Evolutionary conservation across 176 grass and related monocot species (phyloP), one percentile per base, ranked within the genome.

Genomic region (Paspalum notatum): DNA sequence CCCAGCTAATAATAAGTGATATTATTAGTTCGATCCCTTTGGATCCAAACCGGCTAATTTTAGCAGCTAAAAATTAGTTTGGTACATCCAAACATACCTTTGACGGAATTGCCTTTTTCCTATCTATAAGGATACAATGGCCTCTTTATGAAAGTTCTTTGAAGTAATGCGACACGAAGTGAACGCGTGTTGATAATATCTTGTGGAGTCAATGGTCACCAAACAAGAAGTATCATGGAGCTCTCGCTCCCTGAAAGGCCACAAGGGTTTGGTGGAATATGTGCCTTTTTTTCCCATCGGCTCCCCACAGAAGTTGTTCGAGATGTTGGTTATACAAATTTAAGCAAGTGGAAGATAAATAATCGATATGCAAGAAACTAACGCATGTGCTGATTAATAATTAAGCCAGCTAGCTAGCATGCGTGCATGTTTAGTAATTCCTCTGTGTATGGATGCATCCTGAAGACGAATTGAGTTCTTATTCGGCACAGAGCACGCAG

Each of bases 211-310:
- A 62, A 16, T 77, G 56, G 22, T 77, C 44, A 48, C 44, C 18
- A 65, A 78, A 52, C 26, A 52, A 52, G 26, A 68, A 59, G 9
- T 59, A 37, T 20, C 40, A 47, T 59, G 76, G 24, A 37, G 47
- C 22, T 55, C 15, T 81, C 18, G 16, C 59, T 46, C 42, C 66
- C 40, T 44, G 21, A 69, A 70, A 80, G 65, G 37, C 15, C 39
- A 50, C 4, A 63, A 50, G 7, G 22, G 9, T 75, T 22, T 9
- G 42, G 49, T 55, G 63, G 65, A 80, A 58, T 80, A 18, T 15
- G 17, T 68, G 37, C 9, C 37, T 57, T 25, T 68, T 56, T 49
- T 7, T 0, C 14, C 4, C 7, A 77, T 63, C 24, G 0, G 14
- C 37, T 63, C 24, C 58, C 58, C 22, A 38, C 57, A 32, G 16